These are phyloP conservation scores for Penicillium bialowiezense DNA, from an alignment of 495 filamentous ascomycete species.

Conservation along the genomic window DNA sequence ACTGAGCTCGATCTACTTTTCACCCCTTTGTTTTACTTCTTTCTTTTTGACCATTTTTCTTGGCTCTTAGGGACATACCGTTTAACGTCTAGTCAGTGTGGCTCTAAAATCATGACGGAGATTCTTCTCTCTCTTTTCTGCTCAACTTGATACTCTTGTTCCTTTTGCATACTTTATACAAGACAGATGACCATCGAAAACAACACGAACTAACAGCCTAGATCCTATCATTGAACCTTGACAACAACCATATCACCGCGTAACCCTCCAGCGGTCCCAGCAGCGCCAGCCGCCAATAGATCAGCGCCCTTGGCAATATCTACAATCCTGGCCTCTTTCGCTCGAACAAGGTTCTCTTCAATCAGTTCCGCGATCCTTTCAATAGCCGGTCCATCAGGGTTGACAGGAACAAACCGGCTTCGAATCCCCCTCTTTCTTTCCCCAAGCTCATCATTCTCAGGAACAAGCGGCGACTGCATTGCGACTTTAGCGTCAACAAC, in stretches of 20 bases:
- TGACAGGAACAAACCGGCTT: conserved; percentile 39
- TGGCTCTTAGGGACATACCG: not conserved
- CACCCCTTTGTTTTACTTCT: conserved; percentile 15
- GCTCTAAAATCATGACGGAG: conserved; percentile 1
- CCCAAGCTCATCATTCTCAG: conserved; percentile 14
- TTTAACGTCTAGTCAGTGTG: not conserved
- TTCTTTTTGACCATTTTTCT: conserved; percentile 4
- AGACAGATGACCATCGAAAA: no score
- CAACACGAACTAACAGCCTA: not conserved
- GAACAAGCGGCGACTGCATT: conserved; percentile 8
- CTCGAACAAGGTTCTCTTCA: conserved; percentile 29
- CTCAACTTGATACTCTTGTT: no score
- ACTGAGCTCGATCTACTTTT: conserved; percentile 6
- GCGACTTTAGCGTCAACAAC: conserved; percentile 32
- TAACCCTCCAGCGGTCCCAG: conserved; percentile 23
- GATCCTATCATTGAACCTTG: not conserved
- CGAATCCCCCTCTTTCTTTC: conserved; percentile 24
- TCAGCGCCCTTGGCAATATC: conserved; percentile 31
- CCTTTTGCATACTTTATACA: no score
- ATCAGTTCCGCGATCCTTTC: conserved; percentile 32
- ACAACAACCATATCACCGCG: conserved; percentile 36
- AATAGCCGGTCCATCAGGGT: conserved; percentile 32
- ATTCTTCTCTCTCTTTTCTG: not conserved
- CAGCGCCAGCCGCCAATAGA: conserved; percentile 27
- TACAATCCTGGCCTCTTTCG: conserved; percentile 29